Evolutionary conservation across 106 monocot genomes (phyloP).

Genomic region (Dendrobium chrysotoxum): DNA sequence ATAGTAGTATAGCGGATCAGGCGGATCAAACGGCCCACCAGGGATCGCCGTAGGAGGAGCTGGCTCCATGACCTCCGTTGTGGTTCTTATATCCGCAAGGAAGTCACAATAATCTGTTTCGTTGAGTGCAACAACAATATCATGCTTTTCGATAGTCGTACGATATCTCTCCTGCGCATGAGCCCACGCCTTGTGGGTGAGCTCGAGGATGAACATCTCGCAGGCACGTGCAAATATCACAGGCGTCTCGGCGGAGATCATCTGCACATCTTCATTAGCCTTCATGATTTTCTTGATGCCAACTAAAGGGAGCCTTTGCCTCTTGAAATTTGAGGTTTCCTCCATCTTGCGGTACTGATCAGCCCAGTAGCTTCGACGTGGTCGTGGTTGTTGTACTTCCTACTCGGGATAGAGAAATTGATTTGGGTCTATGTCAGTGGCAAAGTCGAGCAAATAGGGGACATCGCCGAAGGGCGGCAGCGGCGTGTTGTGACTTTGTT

Average conservation of each 20-base stretch:
- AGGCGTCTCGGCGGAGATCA: constrained; percentile 34
- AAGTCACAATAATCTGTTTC: constrained; percentile 55
- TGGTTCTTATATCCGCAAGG: constrained; percentile 11
- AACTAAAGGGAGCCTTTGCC: constrained; percentile 65
- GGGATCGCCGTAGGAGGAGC: constrained; percentile 1
- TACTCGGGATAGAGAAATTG: too few relatives aligned
- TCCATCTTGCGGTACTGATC: constrained; percentile 70
- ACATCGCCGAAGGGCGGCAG: not conserved
- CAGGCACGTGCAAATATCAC: constrained; percentile 51
- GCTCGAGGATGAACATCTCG: constrained; percentile 56
- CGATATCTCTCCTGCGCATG: constrained; percentile 50
- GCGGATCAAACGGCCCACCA: not conserved
- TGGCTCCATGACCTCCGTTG: too few relatives aligned
- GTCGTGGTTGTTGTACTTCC: too few relatives aligned
- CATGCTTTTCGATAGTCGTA: constrained; percentile 42
- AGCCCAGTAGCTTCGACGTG: constrained; percentile 21
- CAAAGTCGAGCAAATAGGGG: too few relatives aligned
- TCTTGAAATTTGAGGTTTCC: constrained; percentile 66
- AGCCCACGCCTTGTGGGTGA: constrained; percentile 39
- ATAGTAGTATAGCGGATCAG: too few relatives aligned
- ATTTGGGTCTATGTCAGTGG: too few relatives aligned
- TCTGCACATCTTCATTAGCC: too few relatives aligned
- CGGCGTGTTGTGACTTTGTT: constrained; percentile 10
- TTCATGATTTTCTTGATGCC: constrained; percentile 91
- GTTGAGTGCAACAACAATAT: constrained; percentile 44